phyloP scores from a whole-genome alignment of 1,284 basidiomycete genomes.

The Tremellales sp. region DNA sequence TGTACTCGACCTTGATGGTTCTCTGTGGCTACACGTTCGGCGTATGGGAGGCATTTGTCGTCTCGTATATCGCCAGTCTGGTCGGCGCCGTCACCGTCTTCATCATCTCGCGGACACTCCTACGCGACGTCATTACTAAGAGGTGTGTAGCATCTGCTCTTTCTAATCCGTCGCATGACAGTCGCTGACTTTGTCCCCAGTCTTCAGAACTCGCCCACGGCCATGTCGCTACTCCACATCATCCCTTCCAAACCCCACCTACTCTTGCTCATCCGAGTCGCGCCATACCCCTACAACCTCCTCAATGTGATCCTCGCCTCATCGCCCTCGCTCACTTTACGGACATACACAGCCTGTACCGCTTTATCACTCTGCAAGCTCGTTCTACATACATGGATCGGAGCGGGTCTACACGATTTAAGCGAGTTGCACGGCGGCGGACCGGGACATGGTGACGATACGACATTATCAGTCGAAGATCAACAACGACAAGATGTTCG shows the following conservation, averaged over 20 bases:
- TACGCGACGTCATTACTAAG: conserved; percentile 37
- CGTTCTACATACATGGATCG: conserved; percentile 44
- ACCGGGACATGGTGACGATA: conserved; percentile 1
- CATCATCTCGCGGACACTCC: conserved; percentile 40
- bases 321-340: conserved; percentile 48
- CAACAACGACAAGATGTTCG: conserved; percentile 26
- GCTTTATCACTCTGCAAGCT: conserved; percentile 52
- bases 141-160: conserved; percentile 21
- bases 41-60: conserved; percentile 51
- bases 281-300: conserved; percentile 54
- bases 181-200: conserved; percentile 12
- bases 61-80: conserved; percentile 51
- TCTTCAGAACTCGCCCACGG: conserved; percentile 35
- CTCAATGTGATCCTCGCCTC: conserved; percentile 55
- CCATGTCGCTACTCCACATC: conserved; percentile 41
- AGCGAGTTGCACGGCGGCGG: conserved; percentile 15
- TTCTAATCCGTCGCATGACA: neutral
- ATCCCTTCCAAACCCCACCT: conserved; percentile 48
- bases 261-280: conserved; percentile 52
- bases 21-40: conserved; percentile 54
- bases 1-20: conserved; percentile 54
- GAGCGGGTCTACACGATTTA: conserved; percentile 38
- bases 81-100: conserved; percentile 52
- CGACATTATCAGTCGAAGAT: conserved; percentile 12
- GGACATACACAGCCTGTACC: conserved; percentile 52